Evolutionary conservation across 257 asterid genomes (phyloP), one percentile per base, ranked within the genome.

Genomic region (Nemophila menziesii): DNA sequence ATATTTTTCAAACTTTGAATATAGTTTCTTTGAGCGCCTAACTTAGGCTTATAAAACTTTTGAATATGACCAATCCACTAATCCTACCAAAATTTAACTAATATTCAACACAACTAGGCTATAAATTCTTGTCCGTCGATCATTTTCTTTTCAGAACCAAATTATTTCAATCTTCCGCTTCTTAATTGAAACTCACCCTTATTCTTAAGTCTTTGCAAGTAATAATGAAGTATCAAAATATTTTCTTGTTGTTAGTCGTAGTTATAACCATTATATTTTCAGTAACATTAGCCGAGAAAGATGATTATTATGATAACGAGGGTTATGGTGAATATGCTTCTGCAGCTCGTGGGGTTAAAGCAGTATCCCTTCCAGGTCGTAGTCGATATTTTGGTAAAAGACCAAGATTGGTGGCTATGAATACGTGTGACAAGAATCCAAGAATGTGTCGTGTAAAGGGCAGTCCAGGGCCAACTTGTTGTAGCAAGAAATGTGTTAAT

Each of bases 381-480:
- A 65, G 70, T 60, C 79, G 75, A 11, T 70, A 72, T 50, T 64
- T 70, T 1, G 54, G 44, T 0, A 63, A 59, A 10, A 65, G 43
- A 21, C 13, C 41, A 4, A 50, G 69, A n/a, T n/a, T n/a, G 11
- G 2, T 14, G 11, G 15, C 19, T 11, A 36, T 39, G 52, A 75
- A n/a, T n/a, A n/a, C 55, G 17, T 82, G 94, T 66, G 60, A 78
- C 64, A 52, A 55, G 1, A 33, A 68, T 58, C 94, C 92, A 2
- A 62, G 64, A 34, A 43, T 78, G 16, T 82, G 86, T 15, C 53
- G 56, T 0, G 22, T 18, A 1, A 52, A 46, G 72, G 84, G 84
- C 36, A 75, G 84, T 50, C 73, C 74, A 0, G 82, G 87, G 15
- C 78, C 74, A 1, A 64, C 73, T 51, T 78, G 94, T 39, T 82